Evolutionary conservation across 1,284 basidiomycete genomes (phyloP).

Genomic region (Cryptococcus maquisensis): DNA sequence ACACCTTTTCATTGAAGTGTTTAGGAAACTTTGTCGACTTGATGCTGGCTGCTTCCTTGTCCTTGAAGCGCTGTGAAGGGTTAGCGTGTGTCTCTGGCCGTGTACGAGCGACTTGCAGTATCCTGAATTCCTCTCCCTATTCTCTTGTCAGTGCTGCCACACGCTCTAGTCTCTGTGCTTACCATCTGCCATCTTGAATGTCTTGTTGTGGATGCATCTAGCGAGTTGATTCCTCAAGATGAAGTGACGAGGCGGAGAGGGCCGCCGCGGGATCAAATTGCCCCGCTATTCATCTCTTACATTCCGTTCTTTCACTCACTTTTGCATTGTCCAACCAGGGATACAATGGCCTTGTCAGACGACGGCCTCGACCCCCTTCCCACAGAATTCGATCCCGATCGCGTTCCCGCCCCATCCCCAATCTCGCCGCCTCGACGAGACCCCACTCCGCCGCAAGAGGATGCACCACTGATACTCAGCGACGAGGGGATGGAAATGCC

Average conservation of each 20-base stretch:
- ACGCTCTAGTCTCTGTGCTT: not conserved
- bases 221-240: too few relatives aligned
- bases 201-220: too few relatives aligned
- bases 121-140: too few relatives aligned
- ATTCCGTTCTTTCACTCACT: too few relatives aligned
- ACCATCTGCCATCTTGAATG: too few relatives aligned
- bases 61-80: conserved; percentile 64
- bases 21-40: conserved; percentile 85
- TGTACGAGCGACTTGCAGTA: not conserved
- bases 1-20: conserved; percentile 81
- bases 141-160: not conserved
- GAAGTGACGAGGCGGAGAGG: too few relatives aligned
- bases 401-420: not conserved
- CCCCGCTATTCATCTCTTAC: too few relatives aligned
- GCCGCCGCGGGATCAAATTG: too few relatives aligned
- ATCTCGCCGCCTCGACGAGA: not conserved
- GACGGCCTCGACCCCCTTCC: conserved; percentile 13
- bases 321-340: not conserved
- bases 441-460: not conserved
- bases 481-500: not conserved
- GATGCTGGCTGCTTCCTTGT: conserved; percentile 88
- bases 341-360: not conserved
- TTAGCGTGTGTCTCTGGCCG: not conserved
- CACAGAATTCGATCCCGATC: conserved; percentile 17
- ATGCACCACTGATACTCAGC: not conserved